Base-by-base conservation (phyloP, 148 eudicot species). In the Cornus florida region DNA sequence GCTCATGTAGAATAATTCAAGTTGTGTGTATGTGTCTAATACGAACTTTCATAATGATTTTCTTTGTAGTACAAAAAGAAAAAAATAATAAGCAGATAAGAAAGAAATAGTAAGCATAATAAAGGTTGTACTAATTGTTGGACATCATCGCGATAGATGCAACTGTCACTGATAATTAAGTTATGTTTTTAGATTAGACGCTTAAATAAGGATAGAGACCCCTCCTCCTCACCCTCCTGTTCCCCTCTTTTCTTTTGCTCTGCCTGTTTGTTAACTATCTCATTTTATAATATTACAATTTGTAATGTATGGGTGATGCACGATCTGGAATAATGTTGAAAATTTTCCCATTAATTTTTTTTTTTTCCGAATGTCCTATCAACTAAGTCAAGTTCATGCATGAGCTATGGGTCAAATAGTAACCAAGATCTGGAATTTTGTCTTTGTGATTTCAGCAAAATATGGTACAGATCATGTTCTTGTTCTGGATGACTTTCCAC, bases 381-480 rank as follows among this genome's bases (percentile, higher is more conserved):
- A 62, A 62, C 66, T 57, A 62, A 13, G 1, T 17, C 7, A n/a
- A 19, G 6, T 62, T 62, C 20, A 20, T 19, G 66, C 19, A 57
- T 57, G 62, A 74, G 43, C 24, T 32, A 66, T 39, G 77, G 24
- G 16, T 7, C 68, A 43, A 67, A 28, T 56, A 56, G 33, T 56
- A 5, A 22, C 43, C 22, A 28, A 33, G 39, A 71, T 76, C 6
- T 85, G 79, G 67, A 14, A 62, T 48, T 24, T 77, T 70, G n/a
- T 76, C 46, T 70, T 35, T 75, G 43, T 76, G 28, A 66, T 73
- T 71, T 77, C 84, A 87, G 95, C 86, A 70, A 70, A 76, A 32
- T 87, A 89, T 80, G 97, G 97, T 67, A 93, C 97, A 68, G 89
- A 78, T 48, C 98, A 93, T 82, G 91, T 87, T 77, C 89, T 95